Base-by-base conservation (phyloP, 352 stramenopile species). In the Globisporangium polare region DNA sequence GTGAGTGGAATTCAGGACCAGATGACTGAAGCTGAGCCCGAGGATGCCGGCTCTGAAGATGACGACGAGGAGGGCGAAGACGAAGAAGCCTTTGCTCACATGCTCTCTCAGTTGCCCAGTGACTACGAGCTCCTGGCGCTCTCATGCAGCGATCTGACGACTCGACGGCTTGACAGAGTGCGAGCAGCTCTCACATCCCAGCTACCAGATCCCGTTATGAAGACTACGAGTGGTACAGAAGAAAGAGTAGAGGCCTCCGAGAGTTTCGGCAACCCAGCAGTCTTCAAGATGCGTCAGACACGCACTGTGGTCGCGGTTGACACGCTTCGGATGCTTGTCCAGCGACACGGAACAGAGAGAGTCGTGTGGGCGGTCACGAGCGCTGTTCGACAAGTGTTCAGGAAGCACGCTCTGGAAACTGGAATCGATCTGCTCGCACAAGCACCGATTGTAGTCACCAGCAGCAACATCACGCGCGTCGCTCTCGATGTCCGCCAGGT, bases 281-380 rank as follows among this genome's bases (percentile, higher is more conserved):
- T 56, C 26, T 15, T 18, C 37, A 55, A 29, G 37, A 67, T 69
- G 63, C 63, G 47, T 18, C 45, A 49, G 20, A 46, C 60, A 12
- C 58, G 63, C 33, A 46, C 61, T 27, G 12, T 58, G n/a, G 18
- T 66, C 29, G 63, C 63, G 24, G 33, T 69, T 18, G 63, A 69
- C 20, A 69, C 63, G 15, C 24, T 67, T 33, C 45, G 42, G 0
- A 29, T 67, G 47, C 27, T 69, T 26, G 37, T 69, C 15, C 35
- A 53, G 22, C 63, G 57, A 24, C 49, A 54, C 20, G 59, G 47
- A 18, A 13, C 43, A 2, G 53, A 35, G 0, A 27, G 27, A 4
- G 39, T 47, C 4, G 31, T 27, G n/a, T 33, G 17, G n/a, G 63
- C 50, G 37, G 51, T 67, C 49, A 49, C 50, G 5, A 22, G 12